Percentiles rank a stretch among this genome's conserved stretches.
phyloP scores from a whole-genome alignment of 2,329 filamentous ascomycete genomes.

The Fusarium odoratissimum region DNA sequence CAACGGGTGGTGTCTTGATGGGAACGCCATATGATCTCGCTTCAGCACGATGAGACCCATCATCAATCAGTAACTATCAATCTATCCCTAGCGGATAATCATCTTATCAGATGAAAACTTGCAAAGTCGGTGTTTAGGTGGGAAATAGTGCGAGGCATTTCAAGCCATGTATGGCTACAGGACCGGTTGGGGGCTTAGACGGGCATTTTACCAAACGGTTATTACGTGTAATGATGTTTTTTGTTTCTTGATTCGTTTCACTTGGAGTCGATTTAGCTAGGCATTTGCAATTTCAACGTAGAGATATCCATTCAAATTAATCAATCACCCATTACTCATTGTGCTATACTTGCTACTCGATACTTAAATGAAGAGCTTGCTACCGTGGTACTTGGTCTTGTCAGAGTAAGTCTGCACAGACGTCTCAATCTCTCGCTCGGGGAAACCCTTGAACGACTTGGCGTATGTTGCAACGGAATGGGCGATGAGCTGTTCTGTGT shows the following conservation, averaged over 20 bases:
- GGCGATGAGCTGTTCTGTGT: constrained; percentile 67
- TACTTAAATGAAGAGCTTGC: constrained; percentile 2
- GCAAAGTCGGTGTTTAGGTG: constrained; percentile 36
- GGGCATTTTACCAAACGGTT: constrained; percentile 23
- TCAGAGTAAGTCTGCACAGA: constrained; percentile 48
- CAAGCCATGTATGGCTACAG: constrained; percentile 3
- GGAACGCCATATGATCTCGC: constrained; percentile 17
- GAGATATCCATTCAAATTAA: constrained; percentile 38
- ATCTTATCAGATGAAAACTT: constrained; percentile 18
- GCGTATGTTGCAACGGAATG: constrained; percentile 79
- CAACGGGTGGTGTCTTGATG: constrained; percentile 33
- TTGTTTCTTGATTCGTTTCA: constrained; percentile 1
- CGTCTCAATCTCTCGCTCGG: constrained; percentile 58
- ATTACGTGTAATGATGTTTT: constrained; percentile 16
- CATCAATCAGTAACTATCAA: background rate
- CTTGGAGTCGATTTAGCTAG: constrained; percentile 32
- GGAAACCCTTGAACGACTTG: constrained; percentile 72
- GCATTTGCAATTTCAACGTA: constrained; percentile 38
- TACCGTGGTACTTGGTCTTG: constrained; percentile 62
- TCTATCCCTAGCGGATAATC: background rate
- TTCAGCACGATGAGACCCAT: constrained; percentile 23
- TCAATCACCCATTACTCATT: constrained; percentile 8
- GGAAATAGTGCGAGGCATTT: constrained; percentile 4
- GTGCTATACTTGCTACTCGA: background rate
- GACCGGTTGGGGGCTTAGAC: constrained; percentile 29